Evolutionary conservation across 768 basidiomycete species (phyloP), one percentile per base, ranked within the genome.

Genomic region (Cystofilobasidium capitatum): DNA sequence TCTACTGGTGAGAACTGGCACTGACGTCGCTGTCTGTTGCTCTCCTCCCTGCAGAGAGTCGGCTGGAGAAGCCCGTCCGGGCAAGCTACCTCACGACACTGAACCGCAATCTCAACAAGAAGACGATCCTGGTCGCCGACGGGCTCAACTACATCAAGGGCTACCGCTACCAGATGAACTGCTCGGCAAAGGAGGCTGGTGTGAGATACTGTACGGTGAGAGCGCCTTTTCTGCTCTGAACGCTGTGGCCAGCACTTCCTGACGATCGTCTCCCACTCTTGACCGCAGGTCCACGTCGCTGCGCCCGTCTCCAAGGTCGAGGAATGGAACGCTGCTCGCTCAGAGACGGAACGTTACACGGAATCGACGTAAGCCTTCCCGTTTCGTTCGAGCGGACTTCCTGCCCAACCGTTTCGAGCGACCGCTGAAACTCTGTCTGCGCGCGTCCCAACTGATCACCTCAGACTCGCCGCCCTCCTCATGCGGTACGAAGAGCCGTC

Each of bases 111-210:
- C 81, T 99, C 71, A 81, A 82, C 29, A 76, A 78, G 40, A 85
- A 89, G 72, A 88, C 84, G 0, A 84, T 97, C 72, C 81, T 96
- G 66, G 88, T 99, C 71, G 82, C 92, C 69, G 96, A 99, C 74
- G 84, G 86, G 17, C 82, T 88, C 71, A 98, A 98, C 75, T 97
- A 99, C 78, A 98, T 98, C 82, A 98, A 99, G 76, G 94, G 94
- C 14, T 96, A 91, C 75, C 85, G 96, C 36, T 99, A 99, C 77
- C 96, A 99, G 76, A 86, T 99, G 79, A 96, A 97, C 75, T 97
- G 94, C 74, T 89, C 90, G 0, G 93, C 92, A 6, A 80, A 91
- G 61, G 96, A 99, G 75, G 82, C 86, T 71, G 88, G 87, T 72
- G 80, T 91, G 33, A 81, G 93, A 39, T 84, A 88, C 6, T 91